These are phyloP conservation scores for Paecilomyces sp. DNA, from an alignment of 2,329 filamentous ascomycete genomes.

Conservation along the genomic window DNA sequence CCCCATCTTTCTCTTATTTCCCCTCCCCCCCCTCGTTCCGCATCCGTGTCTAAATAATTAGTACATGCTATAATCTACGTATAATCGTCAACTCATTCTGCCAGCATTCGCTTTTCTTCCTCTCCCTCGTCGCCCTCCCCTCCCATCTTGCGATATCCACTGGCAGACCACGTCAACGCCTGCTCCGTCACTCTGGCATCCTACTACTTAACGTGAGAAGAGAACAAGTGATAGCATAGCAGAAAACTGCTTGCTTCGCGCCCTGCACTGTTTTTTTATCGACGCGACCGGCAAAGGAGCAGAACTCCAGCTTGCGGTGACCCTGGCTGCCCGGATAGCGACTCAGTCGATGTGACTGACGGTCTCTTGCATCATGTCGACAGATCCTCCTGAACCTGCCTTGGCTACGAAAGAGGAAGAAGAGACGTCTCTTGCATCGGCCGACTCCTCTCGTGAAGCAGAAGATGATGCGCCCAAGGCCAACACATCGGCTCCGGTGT, in stretches of 20 bases:
- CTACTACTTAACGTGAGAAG: not conserved
- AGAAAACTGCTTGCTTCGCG: too few relatives aligned
- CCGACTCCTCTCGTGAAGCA: constrained; percentile 7
- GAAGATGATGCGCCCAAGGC: constrained; percentile 4
- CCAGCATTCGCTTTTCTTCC: constrained; percentile 4
- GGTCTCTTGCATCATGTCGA: not conserved
- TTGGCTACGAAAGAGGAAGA: not conserved
- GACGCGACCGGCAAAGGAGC: not conserved
- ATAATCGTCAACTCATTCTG: not conserved
- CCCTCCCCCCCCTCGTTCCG: constrained; percentile 1
- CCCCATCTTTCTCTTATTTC: constrained; percentile 8
- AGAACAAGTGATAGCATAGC: not conserved
- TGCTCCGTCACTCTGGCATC: not conserved
- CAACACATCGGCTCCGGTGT: not conserved
- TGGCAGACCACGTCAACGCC: not conserved
- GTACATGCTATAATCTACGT: not conserved
- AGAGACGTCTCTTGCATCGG: constrained; percentile 10
- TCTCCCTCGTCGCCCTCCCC: constrained; percentile 5
- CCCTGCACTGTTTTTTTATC: not conserved
- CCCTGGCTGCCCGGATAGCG: not conserved
- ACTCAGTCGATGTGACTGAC: not conserved
- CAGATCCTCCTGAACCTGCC: constrained; percentile 2
- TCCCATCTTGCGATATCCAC: constrained; percentile 2
- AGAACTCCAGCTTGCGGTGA: not conserved
- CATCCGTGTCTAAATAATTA: not conserved